phyloP scores from a whole-genome alignment of 371 early-diverging fungal genomes.

The Circinella umbellata region DNA sequence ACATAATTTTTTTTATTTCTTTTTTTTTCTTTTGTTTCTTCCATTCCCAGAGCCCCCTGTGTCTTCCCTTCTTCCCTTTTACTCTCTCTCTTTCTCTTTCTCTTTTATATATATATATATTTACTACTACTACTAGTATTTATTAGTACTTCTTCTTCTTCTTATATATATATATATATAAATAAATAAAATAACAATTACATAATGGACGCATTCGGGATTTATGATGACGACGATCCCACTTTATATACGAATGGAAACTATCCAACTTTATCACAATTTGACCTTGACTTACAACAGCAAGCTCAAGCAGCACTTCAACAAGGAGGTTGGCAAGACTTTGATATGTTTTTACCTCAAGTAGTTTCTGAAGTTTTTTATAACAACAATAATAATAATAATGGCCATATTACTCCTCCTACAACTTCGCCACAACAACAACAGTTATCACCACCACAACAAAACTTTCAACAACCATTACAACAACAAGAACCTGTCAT shows the following conservation, averaged over 20 bases:
- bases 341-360: conserved; percentile 44
- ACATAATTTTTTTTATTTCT: too few species aligned
- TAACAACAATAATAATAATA: background rate
- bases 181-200: background rate
- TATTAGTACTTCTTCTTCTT: conserved; percentile 9
- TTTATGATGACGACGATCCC: conserved; percentile 23
- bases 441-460: conserved; percentile 9
- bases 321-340: conserved; percentile 41
- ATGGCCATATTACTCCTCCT: conserved; percentile 17
- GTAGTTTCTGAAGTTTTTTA: conserved; percentile 19
- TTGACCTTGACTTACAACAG: conserved; percentile 46
- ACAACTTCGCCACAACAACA: conserved; percentile 13
- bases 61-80: too few species aligned
- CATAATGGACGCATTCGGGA: conserved; percentile 16
- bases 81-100: too few species aligned
- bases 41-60: too few species aligned
- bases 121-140: too few species aligned
- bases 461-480: conserved; percentile 15
- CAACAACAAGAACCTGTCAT: conserved; percentile 9
- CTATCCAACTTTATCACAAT: conserved; percentile 34
- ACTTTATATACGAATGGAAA: conserved; percentile 4
- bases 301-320: conserved; percentile 48
- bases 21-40: too few species aligned
- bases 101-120: too few species aligned
- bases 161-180: too few species aligned